Evolutionary conservation across 805 yeast genomes (phyloP), one percentile per base, ranked within the genome.

Genomic region (Wickerhamomyces chambardii): DNA sequence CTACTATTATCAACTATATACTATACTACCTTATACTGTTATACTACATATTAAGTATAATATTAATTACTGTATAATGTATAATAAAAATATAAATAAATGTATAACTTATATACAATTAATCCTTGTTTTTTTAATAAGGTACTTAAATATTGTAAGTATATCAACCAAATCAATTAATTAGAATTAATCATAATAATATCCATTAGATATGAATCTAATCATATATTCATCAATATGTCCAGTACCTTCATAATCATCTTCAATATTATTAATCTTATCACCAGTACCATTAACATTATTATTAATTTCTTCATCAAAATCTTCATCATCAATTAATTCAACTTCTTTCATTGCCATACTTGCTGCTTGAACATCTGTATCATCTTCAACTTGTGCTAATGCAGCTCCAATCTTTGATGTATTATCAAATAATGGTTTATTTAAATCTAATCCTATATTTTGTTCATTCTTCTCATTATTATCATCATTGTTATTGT

Each of bases 171-270:
- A 19, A 19, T 19, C 8, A 19, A 6, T 19, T 8, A 6, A 19
- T n/a, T 19, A 19, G 8, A 24, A 5, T 11, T 35, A 63, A 31
- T 66, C 73, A 46, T 61, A 71, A 51, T 78, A 84, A 52, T 65
- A 73, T 0, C 96, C 97, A 35, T 78, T 79, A 40, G 95, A 95
- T 39, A 92, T 84, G 53, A 73, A 84, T 40, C 89, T 67, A 42
- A 92, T 75, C 99, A 92, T 92, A 62, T 89, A 94, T 66, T 92
- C 97, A 54, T 92, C 99, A 35, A 90, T 75, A 55, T 87, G 96
- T 4, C 83, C 84, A 34, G 78, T 69, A 5, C 66, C 70, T 25
- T 78, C 70, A 39, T 63, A 63, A 33, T 58, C 78, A 33, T 64
- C 50, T 4, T 50, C 65, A 16, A 73, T 83, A 31, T 75, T 85